Evolutionary conservation across 2,329 filamentous ascomycete species (phyloP), one percentile per base, ranked within the genome.

Genomic region (Colletotrichum sp.): DNA sequence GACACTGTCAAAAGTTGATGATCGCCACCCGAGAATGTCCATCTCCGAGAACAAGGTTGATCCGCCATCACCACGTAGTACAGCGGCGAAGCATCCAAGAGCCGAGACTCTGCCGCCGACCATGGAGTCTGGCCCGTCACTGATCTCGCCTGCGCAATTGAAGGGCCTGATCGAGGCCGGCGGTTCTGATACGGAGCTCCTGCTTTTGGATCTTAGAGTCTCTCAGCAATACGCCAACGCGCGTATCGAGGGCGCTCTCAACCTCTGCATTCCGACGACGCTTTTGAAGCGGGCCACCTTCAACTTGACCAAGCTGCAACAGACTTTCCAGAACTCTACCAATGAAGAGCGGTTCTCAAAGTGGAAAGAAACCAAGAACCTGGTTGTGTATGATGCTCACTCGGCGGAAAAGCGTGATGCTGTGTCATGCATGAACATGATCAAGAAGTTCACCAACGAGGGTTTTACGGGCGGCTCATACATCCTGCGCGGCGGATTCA

Each of bases 231-330:
- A 94, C 81, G 90, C 93, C 1, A 89, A 91, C 62, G 93, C 94
- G 26, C 92, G 95, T 34, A 94, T 99, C 71, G 87, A 89, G 66
- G 93, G 93, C n/a, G 95, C 96, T 1, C 86, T 99, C 36, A 99
- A 98, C 82, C 88, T 99, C 7, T 99, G 97, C 82, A 98, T 99
- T 76, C 97, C 97, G 0, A 99, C 97, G 0, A 99, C 96, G 0
- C 87, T 99, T 16, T 86, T 99, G 21, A 99, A 99, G 85, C 90
- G 97, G 66, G 93, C 95, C 1, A 98, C 96, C 0, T 99, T 98
- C 85, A 96, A 96, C 79, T 91, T 98, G 15, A 90, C 96, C 77
- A 98, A 98, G 82, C 88, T 99, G 36, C 92, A 95, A 79, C 94
- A 96, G 77, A 98, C 95, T 0, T 98, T 99, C 82, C 94, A 95